These are phyloP conservation scores for Metschnikowia cerradonensis DNA, from an alignment of 805 yeast species.

Conservation along the genomic window DNA sequence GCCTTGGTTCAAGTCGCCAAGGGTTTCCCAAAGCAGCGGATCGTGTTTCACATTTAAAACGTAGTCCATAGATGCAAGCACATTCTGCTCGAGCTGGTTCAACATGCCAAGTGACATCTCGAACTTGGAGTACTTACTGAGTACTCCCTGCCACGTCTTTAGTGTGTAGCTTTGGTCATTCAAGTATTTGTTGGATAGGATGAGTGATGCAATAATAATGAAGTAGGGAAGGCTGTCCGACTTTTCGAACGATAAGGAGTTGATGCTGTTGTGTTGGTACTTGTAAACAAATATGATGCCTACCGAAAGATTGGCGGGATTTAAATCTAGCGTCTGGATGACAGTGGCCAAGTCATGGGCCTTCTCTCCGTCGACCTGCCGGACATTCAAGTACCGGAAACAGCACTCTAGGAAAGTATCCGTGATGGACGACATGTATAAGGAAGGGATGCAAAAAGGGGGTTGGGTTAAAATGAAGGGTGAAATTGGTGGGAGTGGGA, in stretches of 20 bases:
- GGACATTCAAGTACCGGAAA: conserved; percentile 7
- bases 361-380: conserved; percentile 1
- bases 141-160: conserved; percentile 44
- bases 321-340: conserved; percentile 16
- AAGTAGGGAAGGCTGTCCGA: conserved; percentile 14
- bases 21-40: conserved; percentile 10
- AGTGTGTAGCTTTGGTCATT: conserved; percentile 50
- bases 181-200: conserved; percentile 34
- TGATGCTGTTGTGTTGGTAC: conserved; percentile 13
- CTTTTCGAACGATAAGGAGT: conserved; percentile 9
- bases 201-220: conserved; percentile 15
- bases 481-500: neutral
- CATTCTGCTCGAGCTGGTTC: conserved; percentile 18
- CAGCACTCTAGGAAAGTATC: conserved; percentile 13
- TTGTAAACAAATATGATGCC: conserved; percentile 14
- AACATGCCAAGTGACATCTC: conserved; percentile 12
- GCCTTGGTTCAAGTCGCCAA: conserved; percentile 3
- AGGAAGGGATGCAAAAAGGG: neutral
- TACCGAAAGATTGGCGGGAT: conserved; percentile 15
- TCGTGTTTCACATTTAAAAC: conserved; percentile 10
- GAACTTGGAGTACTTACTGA: conserved; percentile 10
- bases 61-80: conserved; percentile 15
- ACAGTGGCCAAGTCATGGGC: conserved; percentile 12
- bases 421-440: conserved; percentile 9
- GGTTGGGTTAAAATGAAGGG: neutral